Evolutionary conservation across 192 early-diverging fungal species (phyloP).

Genomic region (Coemansia sp.): DNA sequence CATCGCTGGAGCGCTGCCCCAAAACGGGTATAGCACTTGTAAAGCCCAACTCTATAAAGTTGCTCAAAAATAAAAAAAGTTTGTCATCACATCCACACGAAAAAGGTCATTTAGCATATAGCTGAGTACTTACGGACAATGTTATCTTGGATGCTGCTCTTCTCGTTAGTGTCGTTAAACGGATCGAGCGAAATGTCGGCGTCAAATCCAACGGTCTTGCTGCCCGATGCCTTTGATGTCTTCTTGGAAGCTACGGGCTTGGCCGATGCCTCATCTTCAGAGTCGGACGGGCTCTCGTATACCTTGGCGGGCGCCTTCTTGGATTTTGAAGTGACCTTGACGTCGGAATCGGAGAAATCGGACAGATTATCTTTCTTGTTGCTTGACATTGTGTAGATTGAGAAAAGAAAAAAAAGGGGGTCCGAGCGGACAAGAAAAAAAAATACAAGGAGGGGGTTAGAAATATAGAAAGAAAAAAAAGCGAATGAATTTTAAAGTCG

Average conservation of each 20-base stretch:
- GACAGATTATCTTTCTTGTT: not conserved
- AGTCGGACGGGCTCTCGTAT: not conserved
- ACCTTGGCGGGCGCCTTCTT: conserved; percentile 4
- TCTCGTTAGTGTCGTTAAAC: conserved; percentile 57
- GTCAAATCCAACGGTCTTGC: conserved; percentile 24
- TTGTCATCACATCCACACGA: conserved; percentile 18
- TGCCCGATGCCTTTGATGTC: conserved; percentile 12
- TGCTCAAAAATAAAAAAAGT: conserved; percentile 12
- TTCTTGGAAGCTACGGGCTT: not conserved
- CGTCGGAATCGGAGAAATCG: conserved; percentile 1
- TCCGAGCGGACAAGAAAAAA: not conserved
- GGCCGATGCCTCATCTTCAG: not conserved
- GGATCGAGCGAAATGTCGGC: conserved; percentile 6
- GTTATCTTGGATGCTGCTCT: conserved; percentile 19
- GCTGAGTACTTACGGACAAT: conserved; percentile 15
- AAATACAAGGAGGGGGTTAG: conserved; percentile 5
- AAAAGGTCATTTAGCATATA: too few relatives aligned
- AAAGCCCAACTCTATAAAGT: conserved; percentile 4
- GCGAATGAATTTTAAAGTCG: not conserved
- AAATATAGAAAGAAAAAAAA: conserved; percentile 2
- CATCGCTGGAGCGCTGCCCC: conserved; percentile 45
- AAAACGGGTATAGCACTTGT: conserved; percentile 34
- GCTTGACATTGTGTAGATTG: conserved; percentile 7
- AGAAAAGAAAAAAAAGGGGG: conserved; percentile 3
- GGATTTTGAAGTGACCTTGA: not conserved